These are phyloP conservation scores for Cornus kousa DNA, from an alignment of 148 eudicot species.

Conservation along the genomic window DNA sequence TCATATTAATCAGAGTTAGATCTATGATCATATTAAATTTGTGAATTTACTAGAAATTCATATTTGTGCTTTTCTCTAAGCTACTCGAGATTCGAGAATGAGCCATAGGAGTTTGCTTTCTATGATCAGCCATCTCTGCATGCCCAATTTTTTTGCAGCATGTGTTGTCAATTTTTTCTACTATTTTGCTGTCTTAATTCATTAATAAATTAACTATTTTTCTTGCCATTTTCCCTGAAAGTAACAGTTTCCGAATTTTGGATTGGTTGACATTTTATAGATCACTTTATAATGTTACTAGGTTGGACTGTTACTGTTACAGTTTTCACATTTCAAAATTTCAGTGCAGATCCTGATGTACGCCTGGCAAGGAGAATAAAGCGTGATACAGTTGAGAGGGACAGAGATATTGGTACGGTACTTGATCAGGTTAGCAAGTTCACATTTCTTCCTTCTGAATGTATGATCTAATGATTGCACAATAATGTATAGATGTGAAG, in stretches of 20 bases:
- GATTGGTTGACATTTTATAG: background rate
- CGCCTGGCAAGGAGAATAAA: constrained; percentile 92
- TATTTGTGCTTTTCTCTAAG: background rate
- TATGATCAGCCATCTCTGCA: background rate
- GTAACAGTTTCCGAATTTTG: background rate
- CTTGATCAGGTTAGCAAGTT: constrained; percentile 70
- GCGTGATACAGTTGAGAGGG: constrained; percentile 81
- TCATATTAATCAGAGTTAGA: background rate
- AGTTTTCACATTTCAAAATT: constrained; percentile 38
- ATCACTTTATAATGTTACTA: background rate
- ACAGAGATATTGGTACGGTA: constrained; percentile 70
- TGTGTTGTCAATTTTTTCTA: background rate
- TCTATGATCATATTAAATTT: background rate
- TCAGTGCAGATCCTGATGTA: constrained; percentile 94
- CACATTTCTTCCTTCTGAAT: background rate
- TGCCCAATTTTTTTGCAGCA: constrained; percentile 1
- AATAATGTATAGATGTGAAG: background rate
- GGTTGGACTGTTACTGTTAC: constrained; percentile 15
- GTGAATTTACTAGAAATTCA: background rate
- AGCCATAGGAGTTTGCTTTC: constrained; percentile 1
- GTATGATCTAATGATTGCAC: background rate
- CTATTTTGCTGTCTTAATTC: background rate
- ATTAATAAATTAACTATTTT: background rate
- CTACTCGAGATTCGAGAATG: background rate
- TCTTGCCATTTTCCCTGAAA: background rate